phyloP scores from a whole-genome alignment of 2,329 filamentous ascomycete genomes.

The Calonectria henricotiae region DNA sequence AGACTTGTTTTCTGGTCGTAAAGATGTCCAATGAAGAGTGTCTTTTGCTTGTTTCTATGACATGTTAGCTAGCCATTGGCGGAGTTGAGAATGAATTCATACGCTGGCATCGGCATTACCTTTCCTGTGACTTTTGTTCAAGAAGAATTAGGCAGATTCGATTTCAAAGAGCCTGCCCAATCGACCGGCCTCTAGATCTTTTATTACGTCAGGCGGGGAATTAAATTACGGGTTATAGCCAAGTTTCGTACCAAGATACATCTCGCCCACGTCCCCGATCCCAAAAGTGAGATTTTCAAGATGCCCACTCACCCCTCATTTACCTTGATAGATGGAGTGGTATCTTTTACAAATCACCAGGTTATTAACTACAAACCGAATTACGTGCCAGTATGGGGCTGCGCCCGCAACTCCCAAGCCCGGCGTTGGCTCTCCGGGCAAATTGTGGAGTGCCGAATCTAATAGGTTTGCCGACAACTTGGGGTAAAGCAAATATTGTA shows the following conservation, averaged over 20 bases:
- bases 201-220: background rate
- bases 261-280: background rate
- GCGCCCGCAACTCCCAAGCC: constrained; percentile 3
- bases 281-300: background rate
- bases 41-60: background rate
- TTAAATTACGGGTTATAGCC: background rate
- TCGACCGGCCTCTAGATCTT: background rate
- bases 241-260: background rate
- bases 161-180: background rate
- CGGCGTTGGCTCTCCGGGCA: background rate
- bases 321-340: constrained; percentile 1
- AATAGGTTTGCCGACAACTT: background rate
- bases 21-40: constrained; percentile 2
- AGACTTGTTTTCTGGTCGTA: constrained; percentile 18
- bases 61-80: constrained; percentile 15
- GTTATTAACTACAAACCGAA: background rate
- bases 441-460: background rate
- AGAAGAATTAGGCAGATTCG: background rate
- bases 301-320: too few species aligned
- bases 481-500: background rate
- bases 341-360: constrained; percentile 21
- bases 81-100: constrained; percentile 20
- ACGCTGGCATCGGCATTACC: background rate
- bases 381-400: background rate
- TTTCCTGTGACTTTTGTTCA: too few species aligned